phyloP scores from a whole-genome alignment of 176 grass and related monocot species.

The Elymus sibiricus region DNA sequence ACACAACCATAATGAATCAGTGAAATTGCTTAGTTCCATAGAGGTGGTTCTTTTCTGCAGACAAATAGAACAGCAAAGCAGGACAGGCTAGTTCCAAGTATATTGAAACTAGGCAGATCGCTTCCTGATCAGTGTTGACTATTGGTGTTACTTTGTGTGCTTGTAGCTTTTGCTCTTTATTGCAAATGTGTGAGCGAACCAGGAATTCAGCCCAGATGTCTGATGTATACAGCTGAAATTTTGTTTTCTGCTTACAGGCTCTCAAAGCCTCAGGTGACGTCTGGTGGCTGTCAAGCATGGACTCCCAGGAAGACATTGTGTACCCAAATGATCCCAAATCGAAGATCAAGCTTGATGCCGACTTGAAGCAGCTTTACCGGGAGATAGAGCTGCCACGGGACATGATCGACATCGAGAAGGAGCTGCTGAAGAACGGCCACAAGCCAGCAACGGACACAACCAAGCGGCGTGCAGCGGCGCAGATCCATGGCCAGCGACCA shows the following conservation, averaged over 20 bases:
- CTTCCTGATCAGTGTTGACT: background rate
- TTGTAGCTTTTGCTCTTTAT: background rate
- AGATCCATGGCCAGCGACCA: conserved; percentile 28
- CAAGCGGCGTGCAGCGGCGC: conserved; percentile 36
- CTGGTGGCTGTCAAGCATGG: conserved; percentile 50
- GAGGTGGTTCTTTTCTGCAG: background rate
- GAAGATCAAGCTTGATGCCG: conserved; percentile 41
- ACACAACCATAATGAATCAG: background rate
- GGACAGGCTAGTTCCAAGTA: background rate
- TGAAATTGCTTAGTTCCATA: background rate
- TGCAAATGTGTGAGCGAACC: background rate
- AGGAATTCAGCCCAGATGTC: background rate
- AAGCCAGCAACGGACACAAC: conserved; percentile 65
- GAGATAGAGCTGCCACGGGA: conserved; percentile 56
- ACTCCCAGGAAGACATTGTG: conserved; percentile 54
- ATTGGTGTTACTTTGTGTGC: background rate
- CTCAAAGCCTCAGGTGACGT: conserved; percentile 47
- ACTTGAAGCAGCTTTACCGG: conserved; percentile 46
- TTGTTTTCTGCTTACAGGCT: conserved; percentile 26
- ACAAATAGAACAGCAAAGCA: background rate
- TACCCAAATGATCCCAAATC: conserved; percentile 53
- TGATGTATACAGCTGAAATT: background rate
- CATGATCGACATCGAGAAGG: conserved; percentile 80
- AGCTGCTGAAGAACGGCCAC: conserved; percentile 64
- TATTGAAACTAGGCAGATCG: background rate